A percentile compares a stretch with the other conserved stretches of the same genome.
phyloP scores from a whole-genome alignment of 371 early-diverging fungal genomes.

The Dentiscutata heterogama region DNA sequence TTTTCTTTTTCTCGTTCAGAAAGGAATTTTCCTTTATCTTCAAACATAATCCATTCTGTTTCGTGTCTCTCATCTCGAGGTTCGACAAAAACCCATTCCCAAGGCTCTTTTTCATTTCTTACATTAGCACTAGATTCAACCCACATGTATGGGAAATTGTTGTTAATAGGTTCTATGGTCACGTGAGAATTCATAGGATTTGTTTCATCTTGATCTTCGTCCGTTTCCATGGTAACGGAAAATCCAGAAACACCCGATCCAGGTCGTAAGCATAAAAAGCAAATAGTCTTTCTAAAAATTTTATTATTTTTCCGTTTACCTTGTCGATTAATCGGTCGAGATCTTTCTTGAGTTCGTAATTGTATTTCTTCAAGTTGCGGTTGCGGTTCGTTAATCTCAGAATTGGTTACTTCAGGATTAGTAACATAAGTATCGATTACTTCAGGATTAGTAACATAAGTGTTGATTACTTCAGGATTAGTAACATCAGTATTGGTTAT shows the following conservation, averaged over 20 bases:
- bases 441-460: too few relatives aligned
- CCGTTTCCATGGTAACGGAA: not conserved
- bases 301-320: not conserved
- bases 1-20: not conserved
- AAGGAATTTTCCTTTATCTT: conserved; percentile 20
- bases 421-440: too few relatives aligned
- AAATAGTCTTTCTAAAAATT: not conserved
- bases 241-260: not conserved
- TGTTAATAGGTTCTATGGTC: conserved; percentile 39
- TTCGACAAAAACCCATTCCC: conserved; percentile 45
- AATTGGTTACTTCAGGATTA: too few relatives aligned
- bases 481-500: not conserved
- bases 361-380: not conserved
- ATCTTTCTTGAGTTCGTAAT: not conserved
- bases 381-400: too few relatives aligned
- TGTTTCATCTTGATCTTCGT: conserved; percentile 17
- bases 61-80: conserved; percentile 22
- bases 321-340: too few relatives aligned
- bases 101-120: conserved; percentile 7
- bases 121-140: conserved; percentile 21
- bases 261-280: conserved; percentile 17
- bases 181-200: not conserved
- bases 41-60: conserved; percentile 43
- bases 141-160: conserved; percentile 43
- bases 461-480: too few relatives aligned